phyloP scores from a whole-genome alignment of 2,329 filamentous ascomycete genomes.

The Fusarium ambrosium region DNA sequence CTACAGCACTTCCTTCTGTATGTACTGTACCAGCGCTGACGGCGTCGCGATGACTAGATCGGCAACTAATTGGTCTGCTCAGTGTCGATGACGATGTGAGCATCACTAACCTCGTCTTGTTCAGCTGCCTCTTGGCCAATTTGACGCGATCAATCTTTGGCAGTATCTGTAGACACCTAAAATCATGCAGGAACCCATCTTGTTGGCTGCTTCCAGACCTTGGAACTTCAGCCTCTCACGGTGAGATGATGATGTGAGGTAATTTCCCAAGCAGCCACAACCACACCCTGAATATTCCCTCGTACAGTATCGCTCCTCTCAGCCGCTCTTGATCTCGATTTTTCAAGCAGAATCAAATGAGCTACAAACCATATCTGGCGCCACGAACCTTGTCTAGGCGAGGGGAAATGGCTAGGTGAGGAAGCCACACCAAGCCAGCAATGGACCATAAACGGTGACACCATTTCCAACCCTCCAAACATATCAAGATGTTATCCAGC shows the following conservation, averaged over 20 bases:
- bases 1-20: not conserved
- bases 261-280: not conserved
- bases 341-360: not conserved
- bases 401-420: not conserved
- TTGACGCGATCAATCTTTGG: not conserved
- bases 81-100: not conserved
- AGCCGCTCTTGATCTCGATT: not conserved
- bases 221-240: not conserved
- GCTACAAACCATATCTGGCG: not conserved
- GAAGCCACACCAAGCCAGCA: not conserved
- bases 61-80: not conserved
- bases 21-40: not conserved
- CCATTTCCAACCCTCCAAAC: not conserved
- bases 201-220: not conserved
- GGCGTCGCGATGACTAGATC: not conserved
- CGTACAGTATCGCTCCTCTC: not conserved
- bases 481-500: not conserved
- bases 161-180: not conserved
- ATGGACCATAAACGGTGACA: not conserved
- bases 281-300: not conserved
- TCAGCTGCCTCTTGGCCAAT: not conserved
- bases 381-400: not conserved
- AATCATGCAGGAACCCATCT: not conserved
- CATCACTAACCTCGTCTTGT: not conserved
- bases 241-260: not conserved